Percentiles rank a stretch among this genome's conserved stretches.
Evolutionary conservation across 352 stramenopile genomes (phyloP).

Genomic region (Phytopythium litorale): DNA sequence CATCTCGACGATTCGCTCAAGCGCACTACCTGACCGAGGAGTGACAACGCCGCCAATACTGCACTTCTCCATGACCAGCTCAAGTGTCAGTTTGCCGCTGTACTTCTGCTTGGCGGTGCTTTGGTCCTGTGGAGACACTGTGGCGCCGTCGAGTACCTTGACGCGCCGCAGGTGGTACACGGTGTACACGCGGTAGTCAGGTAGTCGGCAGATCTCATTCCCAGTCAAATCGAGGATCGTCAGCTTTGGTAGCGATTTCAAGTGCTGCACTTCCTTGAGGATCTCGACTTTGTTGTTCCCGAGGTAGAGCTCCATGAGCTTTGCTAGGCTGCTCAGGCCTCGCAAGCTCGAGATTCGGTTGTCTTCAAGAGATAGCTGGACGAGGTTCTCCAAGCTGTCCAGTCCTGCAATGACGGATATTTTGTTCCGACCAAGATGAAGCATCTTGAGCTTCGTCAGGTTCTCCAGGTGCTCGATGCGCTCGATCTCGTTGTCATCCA

Average conservation of each 20-base stretch:
- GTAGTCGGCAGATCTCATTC: conserved; percentile 62
- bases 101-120: conserved; percentile 86
- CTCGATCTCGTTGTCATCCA: conserved; percentile 78
- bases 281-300: conserved; percentile 80
- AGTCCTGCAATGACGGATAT: conserved; percentile 62
- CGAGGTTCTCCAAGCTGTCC: conserved; percentile 55
- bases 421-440: conserved; percentile 78
- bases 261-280: conserved; percentile 73
- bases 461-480: conserved; percentile 60
- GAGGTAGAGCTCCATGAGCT: conserved; percentile 88
- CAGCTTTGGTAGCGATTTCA: conserved; percentile 78
- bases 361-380: conserved; percentile 80
- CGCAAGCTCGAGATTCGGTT: conserved; percentile 76
- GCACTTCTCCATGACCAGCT: conserved; percentile 85
- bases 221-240: conserved; percentile 84
- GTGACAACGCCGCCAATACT: conserved; percentile 13
- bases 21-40: conserved; percentile 4
- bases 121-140: conserved; percentile 68
- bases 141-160: conserved; percentile 81
- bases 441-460: conserved; percentile 59
- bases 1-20: conserved; percentile 69
- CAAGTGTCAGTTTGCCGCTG: conserved; percentile 78
- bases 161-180: conserved; percentile 78
- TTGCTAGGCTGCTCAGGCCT: conserved; percentile 49
- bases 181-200: conserved; percentile 75